Evolutionary conservation across 306 rosid genomes (phyloP).

Genomic region (cucumber (Cucumis sativus)): DNA sequence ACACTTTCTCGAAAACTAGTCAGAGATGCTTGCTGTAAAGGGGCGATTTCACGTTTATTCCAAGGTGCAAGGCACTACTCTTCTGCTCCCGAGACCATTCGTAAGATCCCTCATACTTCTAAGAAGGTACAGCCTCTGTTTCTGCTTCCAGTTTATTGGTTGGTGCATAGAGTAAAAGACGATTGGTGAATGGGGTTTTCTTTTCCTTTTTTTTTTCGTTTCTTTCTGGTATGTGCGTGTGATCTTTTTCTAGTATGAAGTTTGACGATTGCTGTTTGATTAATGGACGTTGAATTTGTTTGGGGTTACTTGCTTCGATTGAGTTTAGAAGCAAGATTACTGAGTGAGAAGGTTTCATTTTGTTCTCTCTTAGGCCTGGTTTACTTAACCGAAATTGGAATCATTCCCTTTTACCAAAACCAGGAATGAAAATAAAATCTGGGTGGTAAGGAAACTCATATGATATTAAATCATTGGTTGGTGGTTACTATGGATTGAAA

Average conservation of each 20-base stretch:
- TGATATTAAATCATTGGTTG: too few species aligned
- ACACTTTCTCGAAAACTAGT: conserved; percentile 45
- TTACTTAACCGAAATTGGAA: too few species aligned
- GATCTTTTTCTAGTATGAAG: neutral
- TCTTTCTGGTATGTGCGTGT: neutral
- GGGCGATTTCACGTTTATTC: conserved; percentile 18
- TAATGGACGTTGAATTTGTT: neutral
- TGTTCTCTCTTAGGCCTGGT: neutral
- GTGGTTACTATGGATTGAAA: too few species aligned
- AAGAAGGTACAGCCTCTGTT: conserved; percentile 50
- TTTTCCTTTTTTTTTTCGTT: neutral
- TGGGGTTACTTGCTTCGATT: neutral
- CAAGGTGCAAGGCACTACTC: conserved; percentile 39
- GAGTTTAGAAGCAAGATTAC: neutral
- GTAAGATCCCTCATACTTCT: conserved; percentile 57
- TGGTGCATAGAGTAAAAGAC: neutral
- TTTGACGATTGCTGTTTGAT: neutral
- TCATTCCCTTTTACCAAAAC: too few species aligned
- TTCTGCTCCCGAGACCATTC: conserved; percentile 40
- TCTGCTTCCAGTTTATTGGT: neutral
- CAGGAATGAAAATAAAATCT: too few species aligned
- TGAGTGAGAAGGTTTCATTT: neutral
- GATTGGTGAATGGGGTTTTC: too few species aligned
- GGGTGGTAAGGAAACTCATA: too few species aligned
- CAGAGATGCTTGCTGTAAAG: conserved; percentile 28